Conservation (phyloP, 768 basidiomycete genomes). For the Rhodosporidiobolus odoratus region DNA sequence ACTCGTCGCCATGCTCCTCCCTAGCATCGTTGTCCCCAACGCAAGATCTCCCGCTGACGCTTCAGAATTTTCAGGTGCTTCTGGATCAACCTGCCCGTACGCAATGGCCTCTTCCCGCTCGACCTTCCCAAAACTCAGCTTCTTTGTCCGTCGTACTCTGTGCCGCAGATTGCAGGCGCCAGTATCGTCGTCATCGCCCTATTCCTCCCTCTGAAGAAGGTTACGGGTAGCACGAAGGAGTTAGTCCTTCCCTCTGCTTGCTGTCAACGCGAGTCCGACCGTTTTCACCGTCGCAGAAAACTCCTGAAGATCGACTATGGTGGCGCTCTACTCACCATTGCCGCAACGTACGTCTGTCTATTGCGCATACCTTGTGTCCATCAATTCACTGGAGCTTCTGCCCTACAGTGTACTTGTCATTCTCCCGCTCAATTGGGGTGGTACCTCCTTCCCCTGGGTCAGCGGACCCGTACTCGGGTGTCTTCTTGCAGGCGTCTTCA, state of each 20-base stretch:
- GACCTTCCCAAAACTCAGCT: not conserved
- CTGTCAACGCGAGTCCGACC: not conserved
- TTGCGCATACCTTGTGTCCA: not conserved
- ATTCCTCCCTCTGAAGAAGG: constrained; percentile 64
- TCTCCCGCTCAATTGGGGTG: constrained; percentile 70
- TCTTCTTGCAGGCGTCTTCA: constrained; percentile 55
- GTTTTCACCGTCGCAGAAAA: constrained; percentile 49
- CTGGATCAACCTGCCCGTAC: constrained; percentile 23
- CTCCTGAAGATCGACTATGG: constrained; percentile 51
- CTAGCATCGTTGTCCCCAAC: not conserved
- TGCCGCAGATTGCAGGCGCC: constrained; percentile 49
- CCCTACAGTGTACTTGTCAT: constrained; percentile 58
- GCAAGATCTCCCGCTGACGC: not conserved
- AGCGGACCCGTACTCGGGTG: constrained; percentile 63
- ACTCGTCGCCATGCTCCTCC: too few relatives aligned
- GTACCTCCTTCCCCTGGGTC: constrained; percentile 66
- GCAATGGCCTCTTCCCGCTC: not conserved
- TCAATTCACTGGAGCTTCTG: not conserved
- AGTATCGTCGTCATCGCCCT: constrained; percentile 59
- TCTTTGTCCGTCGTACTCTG: not conserved
- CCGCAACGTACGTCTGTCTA: constrained; percentile 41
- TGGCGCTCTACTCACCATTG: constrained; percentile 47
- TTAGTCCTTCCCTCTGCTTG: not conserved
- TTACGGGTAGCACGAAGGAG: constrained; percentile 57
- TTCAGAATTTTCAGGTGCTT: constrained; percentile 4